These are phyloP conservation scores for Bruguiera parviflora DNA, from an alignment of 345 rosid genomes.

Conservation along the genomic window DNA sequence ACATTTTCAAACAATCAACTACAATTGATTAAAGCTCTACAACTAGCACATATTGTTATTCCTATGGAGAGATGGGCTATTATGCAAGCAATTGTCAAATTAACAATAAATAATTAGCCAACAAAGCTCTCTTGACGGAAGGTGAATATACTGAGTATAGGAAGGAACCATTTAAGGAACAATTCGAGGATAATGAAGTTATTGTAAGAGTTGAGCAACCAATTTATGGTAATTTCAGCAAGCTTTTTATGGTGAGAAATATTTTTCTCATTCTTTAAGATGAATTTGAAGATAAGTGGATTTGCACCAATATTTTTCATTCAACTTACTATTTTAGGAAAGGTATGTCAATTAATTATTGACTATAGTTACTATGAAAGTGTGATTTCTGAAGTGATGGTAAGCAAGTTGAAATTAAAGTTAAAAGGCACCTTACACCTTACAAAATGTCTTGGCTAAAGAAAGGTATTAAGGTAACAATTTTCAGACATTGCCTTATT, in stretches of 20 bases:
- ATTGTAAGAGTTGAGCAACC: background rate
- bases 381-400: too few species aligned
- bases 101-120: background rate
- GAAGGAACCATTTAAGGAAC: background rate
- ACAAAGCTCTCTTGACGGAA: background rate
- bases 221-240: background rate
- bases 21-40: too few species aligned
- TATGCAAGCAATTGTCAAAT: background rate
- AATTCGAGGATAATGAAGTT: background rate
- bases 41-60: background rate
- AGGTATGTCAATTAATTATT: background rate
- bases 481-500: too few species aligned
- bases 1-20: background rate
- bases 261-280: background rate
- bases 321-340: background rate
- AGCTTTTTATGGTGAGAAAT: background rate
- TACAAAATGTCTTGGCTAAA: background rate
- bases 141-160: background rate
- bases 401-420: too few species aligned
- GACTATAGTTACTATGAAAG: too few species aligned
- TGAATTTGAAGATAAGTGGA: background rate
- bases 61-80: background rate
- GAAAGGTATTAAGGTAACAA: background rate
- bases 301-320: too few species aligned
- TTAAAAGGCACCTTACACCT: background rate